Evolutionary conservation across 495 filamentous ascomycete species (phyloP).

Genomic region (Hypoxylon rickii): DNA sequence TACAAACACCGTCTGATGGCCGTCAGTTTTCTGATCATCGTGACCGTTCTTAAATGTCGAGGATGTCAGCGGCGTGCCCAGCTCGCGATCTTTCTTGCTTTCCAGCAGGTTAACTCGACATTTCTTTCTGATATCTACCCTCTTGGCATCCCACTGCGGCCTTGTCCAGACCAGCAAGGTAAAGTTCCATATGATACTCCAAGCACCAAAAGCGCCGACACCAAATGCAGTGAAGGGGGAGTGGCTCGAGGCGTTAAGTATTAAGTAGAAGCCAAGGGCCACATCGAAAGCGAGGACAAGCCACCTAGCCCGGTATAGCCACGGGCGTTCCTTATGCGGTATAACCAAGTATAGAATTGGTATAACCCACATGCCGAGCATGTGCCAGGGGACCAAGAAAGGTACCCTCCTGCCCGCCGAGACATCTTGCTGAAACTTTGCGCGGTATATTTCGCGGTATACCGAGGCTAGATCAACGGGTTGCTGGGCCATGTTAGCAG

Average conservation of each 20-base stretch:
- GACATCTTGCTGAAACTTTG: slow-evolving; percentile 29
- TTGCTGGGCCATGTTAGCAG: too few relatives aligned
- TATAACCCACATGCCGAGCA: slow-evolving; percentile 54
- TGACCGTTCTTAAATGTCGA: neutral
- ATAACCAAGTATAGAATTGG: slow-evolving; percentile 62
- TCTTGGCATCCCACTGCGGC: slow-evolving; percentile 66
- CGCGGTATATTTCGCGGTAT: slow-evolving; percentile 33
- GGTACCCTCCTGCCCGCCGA: slow-evolving; percentile 51
- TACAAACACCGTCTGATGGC: neutral
- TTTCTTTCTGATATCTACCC: slow-evolving; percentile 61
- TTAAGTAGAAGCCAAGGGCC: slow-evolving; percentile 44
- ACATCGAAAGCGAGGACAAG: slow-evolving; percentile 54
- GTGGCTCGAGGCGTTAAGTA: slow-evolving; percentile 55
- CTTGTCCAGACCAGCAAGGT: slow-evolving; percentile 67
- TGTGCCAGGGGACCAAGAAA: slow-evolving; percentile 60
- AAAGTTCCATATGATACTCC: slow-evolving; percentile 68
- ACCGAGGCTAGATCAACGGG: slow-evolving; percentile 21
- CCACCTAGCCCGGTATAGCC: slow-evolving; percentile 56
- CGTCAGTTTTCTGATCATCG: neutral
- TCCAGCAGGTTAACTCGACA: slow-evolving; percentile 35
- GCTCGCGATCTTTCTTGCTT: neutral
- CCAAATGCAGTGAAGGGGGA: slow-evolving; percentile 67
- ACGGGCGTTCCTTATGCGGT: slow-evolving; percentile 56
- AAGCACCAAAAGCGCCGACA: slow-evolving; percentile 67
- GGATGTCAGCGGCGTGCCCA: neutral